These are phyloP conservation scores for Hypoxylon sp. DNA, from an alignment of 2,329 filamentous ascomycete genomes.

Conservation along the genomic window DNA sequence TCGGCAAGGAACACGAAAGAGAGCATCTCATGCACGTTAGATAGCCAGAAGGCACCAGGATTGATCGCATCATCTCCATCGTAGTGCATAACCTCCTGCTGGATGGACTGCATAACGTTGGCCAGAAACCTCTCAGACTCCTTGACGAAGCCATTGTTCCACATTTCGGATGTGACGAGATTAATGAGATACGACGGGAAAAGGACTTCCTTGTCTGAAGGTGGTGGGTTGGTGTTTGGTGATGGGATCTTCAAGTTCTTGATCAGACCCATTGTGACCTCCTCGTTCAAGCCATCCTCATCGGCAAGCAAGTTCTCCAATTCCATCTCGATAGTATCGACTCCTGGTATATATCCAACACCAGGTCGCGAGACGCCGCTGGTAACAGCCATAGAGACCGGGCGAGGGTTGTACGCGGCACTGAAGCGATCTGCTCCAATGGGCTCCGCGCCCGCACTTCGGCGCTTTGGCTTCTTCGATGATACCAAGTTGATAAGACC, in stretches of 20 bases:
- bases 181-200: slow-evolving; percentile 99
- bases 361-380: slow-evolving; percentile 78
- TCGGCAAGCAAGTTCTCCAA: slow-evolving; percentile 94
- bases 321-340: slow-evolving; percentile 95
- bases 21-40: slow-evolving; percentile 99
- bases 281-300: slow-evolving; percentile 95
- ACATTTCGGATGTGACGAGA: slow-evolving; percentile 99
- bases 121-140: slow-evolving; percentile 98
- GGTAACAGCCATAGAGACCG: slow-evolving; percentile 93
- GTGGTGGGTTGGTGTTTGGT: slow-evolving; percentile 87
- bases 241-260: slow-evolving; percentile 96
- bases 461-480: slow-evolving; percentile 95
- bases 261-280: slow-evolving; percentile 96
- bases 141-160: slow-evolving; percentile 99
- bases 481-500: slow-evolving; percentile 97
- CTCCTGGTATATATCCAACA: slow-evolving; percentile 82
- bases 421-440: slow-evolving; percentile 92
- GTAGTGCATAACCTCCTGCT: slow-evolving; percentile 99
- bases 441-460: slow-evolving; percentile 89
- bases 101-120: slow-evolving; percentile 99
- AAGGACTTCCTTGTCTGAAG: slow-evolving; percentile 97
- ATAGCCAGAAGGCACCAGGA: slow-evolving; percentile 97
- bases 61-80: slow-evolving; percentile 98
- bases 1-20: slow-evolving; percentile 99
- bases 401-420: slow-evolving; percentile 91